Evolutionary conservation across 2,329 filamentous ascomycete species (phyloP), one percentile per base, ranked within the genome.

Genomic region (Magnaporthiopsis rhizophila): DNA sequence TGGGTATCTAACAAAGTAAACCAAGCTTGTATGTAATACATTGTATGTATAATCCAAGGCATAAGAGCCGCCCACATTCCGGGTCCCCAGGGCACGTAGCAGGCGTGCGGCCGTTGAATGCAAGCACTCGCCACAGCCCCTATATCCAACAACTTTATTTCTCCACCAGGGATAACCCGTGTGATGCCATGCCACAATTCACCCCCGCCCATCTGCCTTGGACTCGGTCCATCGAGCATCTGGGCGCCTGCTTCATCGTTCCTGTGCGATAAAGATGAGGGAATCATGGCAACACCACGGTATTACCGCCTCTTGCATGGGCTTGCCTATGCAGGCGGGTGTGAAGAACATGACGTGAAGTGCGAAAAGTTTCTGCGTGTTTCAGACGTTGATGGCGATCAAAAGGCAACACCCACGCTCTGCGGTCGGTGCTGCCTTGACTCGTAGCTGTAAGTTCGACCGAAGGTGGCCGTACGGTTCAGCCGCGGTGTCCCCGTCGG

Each of bases 391-490:
- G 5, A 18, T 21, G 13, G 1, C 34, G 5, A 60, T 76, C 67
- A 81, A 70, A 81, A 79, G 3, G 80, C 80, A 66, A 83, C 76
- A 9, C 80, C 80, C 26, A 82, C 80, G 66, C 77, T 80, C 68
- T 72, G 74, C 63, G 76, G 76, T 64, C 75, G 71, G 24, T 67
- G 62, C 57, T 67, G 56, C 32, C 62, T 58, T 8, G 28, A 21
- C 45, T 53, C 45, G 26, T 45, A 38, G 56, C 26, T 45, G 34
- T 56, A n/a, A 32, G 34, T 34, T 24, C 34, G 62, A 32, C 53
- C 62, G 26, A 63, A 63, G n/a, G 56, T 66, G 13, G 61, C 38
- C 13, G 50, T 59, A 4, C 53, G 62, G 56, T 32, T 63, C n/a
- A 38, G 56, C 56, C 62, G 50, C 8, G 62, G 62, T 15, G 62